Base-by-base conservation (phyloP, 2,329 filamentous ascomycete species). In the Epichloe elymi region DNA sequence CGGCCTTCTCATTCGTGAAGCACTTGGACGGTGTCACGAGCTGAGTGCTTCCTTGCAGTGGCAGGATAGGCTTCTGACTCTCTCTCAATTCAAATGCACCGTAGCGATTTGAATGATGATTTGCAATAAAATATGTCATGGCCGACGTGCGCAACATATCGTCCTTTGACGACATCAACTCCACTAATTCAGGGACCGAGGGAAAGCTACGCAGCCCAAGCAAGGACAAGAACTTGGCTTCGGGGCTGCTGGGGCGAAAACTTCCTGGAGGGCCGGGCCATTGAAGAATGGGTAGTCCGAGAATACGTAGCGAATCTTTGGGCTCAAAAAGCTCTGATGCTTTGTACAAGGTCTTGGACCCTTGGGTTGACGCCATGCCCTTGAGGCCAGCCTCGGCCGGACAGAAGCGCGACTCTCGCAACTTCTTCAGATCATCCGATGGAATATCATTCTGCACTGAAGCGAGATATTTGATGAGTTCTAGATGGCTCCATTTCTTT, bases 361-460 rank as follows among this genome's bases (percentile, higher is more conserved):
- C 72, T 56, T 75, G 69, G 3, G 72, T 74, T 2, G 72, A 65
- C 57, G 85, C 79, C 57, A 78, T 65, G 42, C 76, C 76, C 51
- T 67, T 64, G 0, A 78, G 73, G 0, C 78, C 78, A 46, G 73
- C 73, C 64, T 94, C 88, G 3, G 86, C 86, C 10, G 88, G 88
- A 60, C 90, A 91, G 42, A 97, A 88, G 11, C 80, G 81, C 0
- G 88, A 88, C 46, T 83, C 78, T 51, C 78, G 84, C 23, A 98
- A 74, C 60, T 85, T 86, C 56, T 80, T 82, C 50, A 96, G 77
- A 63, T 98, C 93, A 47, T 83, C 83, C 10, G 70, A 67, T 0
- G 93, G 93, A 53, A 98, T 96, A 58, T 98, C 93, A 49, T 86
- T 80, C 54, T 80, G 82, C 30, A 98, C 93, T 8, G 90, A 95